phyloP scores from a whole-genome alignment of 2,329 filamentous ascomycete species.

The Daldinia sp. region DNA sequence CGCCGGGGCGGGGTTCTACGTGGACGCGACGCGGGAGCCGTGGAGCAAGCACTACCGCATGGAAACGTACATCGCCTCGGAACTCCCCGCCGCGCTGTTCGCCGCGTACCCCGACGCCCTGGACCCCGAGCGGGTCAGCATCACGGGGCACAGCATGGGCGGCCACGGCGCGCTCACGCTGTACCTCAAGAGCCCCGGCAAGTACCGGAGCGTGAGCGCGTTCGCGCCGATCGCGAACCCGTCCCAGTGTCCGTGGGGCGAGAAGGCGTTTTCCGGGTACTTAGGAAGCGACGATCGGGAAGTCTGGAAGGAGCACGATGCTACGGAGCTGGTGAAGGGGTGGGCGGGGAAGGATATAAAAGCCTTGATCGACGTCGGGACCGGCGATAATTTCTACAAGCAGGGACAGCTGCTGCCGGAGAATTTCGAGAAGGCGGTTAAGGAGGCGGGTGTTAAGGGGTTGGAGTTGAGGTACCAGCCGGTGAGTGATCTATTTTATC shows the following conservation, averaged over 20 bases:
- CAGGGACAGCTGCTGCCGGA: constrained; percentile 92
- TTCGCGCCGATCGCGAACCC: constrained; percentile 94
- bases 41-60: constrained; percentile 88
- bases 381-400: constrained; percentile 96
- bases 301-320: constrained; percentile 90
- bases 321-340: constrained; percentile 86
- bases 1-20: constrained; percentile 91
- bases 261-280: constrained; percentile 95
- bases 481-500: constrained; percentile 55
- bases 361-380: constrained; percentile 91
- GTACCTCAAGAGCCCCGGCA: constrained; percentile 90
- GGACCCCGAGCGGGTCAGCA: constrained; percentile 78
- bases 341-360: constrained; percentile 72
- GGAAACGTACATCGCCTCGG: constrained; percentile 91
- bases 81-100: constrained; percentile 86
- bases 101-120: constrained; percentile 74
- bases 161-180: constrained; percentile 94
- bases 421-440: constrained; percentile 85
- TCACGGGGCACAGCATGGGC: constrained; percentile 97
- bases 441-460: constrained; percentile 78
- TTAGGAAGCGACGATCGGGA: constrained; percentile 79
- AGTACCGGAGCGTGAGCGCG: constrained; percentile 89
- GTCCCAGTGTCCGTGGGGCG: constrained; percentile 86
- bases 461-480: constrained; percentile 86
- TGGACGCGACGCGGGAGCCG: constrained; percentile 83